Evolutionary conservation across 2,329 filamentous ascomycete genomes (phyloP).

Genomic region (Helotiales sp.): DNA sequence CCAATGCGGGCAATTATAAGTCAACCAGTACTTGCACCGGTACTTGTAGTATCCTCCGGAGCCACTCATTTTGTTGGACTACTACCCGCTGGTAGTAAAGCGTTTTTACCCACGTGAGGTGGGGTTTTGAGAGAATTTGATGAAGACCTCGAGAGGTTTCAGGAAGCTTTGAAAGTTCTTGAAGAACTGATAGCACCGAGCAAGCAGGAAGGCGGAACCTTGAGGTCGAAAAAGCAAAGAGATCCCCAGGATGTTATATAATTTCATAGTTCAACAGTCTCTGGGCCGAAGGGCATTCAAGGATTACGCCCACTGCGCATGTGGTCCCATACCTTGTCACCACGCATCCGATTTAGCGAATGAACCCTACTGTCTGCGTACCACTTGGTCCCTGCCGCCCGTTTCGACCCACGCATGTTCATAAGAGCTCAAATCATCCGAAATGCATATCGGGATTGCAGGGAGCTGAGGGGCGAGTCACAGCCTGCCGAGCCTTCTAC

Average conservation of each 20-base stretch:
- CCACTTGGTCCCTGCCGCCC: background rate
- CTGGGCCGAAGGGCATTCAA: too few relatives aligned
- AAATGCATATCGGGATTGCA: background rate
- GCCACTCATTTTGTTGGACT: constrained; percentile 32
- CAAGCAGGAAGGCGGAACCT: constrained; percentile 16
- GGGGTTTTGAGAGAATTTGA: constrained; percentile 11
- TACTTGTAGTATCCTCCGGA: constrained; percentile 47
- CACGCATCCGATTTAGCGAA: background rate
- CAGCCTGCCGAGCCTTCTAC: too few relatives aligned
- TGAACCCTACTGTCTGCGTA: constrained; percentile 3
- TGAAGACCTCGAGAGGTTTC: constrained; percentile 7
- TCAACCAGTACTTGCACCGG: constrained; percentile 55
- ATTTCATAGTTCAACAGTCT: too few relatives aligned
- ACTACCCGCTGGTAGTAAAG: constrained; percentile 36
- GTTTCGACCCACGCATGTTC: background rate
- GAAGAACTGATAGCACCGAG: constrained; percentile 1
- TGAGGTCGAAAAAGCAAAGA: constrained; percentile 30
- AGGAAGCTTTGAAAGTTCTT: background rate
- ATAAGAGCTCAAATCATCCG: constrained; percentile 1
- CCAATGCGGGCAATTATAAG: constrained; percentile 54
- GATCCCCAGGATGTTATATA: constrained; percentile 34
- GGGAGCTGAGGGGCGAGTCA: background rate
- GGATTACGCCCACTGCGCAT: background rate
- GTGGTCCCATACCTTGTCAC: background rate
- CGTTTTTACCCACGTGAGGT: constrained; percentile 25